Base-by-base conservation (phyloP, 192 early-diverging fungal genomes). In the Cetraspora pellucida region DNA sequence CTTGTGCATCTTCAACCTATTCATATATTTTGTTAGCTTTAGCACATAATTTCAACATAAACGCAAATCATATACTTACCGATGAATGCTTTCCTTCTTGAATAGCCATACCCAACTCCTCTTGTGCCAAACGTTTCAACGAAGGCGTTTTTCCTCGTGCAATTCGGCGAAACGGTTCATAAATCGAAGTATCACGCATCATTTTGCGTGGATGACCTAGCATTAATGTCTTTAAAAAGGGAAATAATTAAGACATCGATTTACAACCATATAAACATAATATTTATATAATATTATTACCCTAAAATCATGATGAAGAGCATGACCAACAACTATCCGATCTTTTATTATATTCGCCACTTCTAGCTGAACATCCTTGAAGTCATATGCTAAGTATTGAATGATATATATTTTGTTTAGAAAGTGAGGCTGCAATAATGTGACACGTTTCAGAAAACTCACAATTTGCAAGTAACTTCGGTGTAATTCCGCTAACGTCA, bases 301-400 rank as follows among this genome's bases (percentile, higher is more conserved):
- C 31, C 85, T 84, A 43, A 99, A 90, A 87, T 99, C 97, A 79
- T 98, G 91, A 30, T 91, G 80, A 27, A 98, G 82, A 27, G 94
- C 94, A 80, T 99, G 98, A 7, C 98, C 98, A 17, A 99, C 86
- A 11, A 99, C 80, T 1, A 99, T 87, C 27, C 93, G 88, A 78
- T 94, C 93, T 78, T 95, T 89, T 50, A 97, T 81, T 37, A 98
- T 80, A 21, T 91, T 92, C 0, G 94, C 91, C 3, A 96, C 94
- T 77, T 89, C 81, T 58, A 88, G 57, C 77, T 97, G 96, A 3
- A 95, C 94, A 17, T 93, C 83, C 28, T 90, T 87, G 72, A 99
- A 98, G 3, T 88, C 75, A 8, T 84, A 78, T 5, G 91, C 95
- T 80, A 46, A 67, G 31, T 66, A 64, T 19, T 43, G 19, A 65